Evolutionary conservation across 192 early-diverging fungal genomes (phyloP).

Genomic region (Coemansia sp.): DNA sequence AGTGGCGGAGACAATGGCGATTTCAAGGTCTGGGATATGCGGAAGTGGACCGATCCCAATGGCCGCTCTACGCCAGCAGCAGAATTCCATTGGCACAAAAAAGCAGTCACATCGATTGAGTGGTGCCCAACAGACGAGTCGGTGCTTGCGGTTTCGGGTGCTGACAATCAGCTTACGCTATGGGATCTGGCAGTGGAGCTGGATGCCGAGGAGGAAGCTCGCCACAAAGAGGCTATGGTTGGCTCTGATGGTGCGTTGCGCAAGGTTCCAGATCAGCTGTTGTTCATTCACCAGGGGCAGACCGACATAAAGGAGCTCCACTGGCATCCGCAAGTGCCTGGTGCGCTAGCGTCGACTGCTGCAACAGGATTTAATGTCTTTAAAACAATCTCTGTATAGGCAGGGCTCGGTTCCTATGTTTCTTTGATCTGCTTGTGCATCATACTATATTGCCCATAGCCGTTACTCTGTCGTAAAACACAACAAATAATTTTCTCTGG

Average conservation of each 20-base stretch:
- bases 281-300: conserved; percentile 96
- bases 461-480: too few species aligned
- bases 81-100: conserved; percentile 91
- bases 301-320: conserved; percentile 92
- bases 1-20: conserved; percentile 90
- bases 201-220: conserved; percentile 85
- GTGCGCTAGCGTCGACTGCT: conserved; percentile 84
- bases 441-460: neutral
- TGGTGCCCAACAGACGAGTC: conserved; percentile 94
- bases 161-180: conserved; percentile 93
- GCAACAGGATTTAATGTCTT: conserved; percentile 92
- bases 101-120: conserved; percentile 92
- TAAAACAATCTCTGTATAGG: conserved; percentile 88
- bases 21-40: conserved; percentile 96
- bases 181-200: conserved; percentile 98
- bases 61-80: conserved; percentile 73
- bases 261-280: conserved; percentile 89
- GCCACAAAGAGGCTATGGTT: conserved; percentile 54
- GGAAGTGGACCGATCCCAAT: conserved; percentile 51
- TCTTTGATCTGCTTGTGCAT: too few species aligned
- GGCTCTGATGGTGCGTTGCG: conserved; percentile 61
- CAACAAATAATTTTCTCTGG: too few species aligned
- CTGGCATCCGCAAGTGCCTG: conserved; percentile 95
- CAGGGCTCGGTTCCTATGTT: too few species aligned
- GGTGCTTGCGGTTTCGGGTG: conserved; percentile 85